Base-by-base conservation (phyloP, 78 protist genomes). In the Trichosphaerium sp. region DNA sequence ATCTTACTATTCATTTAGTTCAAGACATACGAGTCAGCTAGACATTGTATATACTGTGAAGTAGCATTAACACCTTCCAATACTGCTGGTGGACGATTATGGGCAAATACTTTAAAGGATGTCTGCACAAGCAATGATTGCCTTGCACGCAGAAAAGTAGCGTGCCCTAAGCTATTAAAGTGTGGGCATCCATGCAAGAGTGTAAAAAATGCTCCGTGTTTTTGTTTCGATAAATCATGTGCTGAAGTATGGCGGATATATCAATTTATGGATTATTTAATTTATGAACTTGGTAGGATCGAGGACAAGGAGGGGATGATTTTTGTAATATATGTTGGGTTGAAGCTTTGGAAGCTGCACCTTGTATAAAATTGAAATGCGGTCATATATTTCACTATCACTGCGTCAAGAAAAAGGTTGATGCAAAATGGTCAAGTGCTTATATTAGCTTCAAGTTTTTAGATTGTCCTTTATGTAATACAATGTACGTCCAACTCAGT, bases 11-110 rank as follows among this genome's bases (percentile, higher is more conserved):
- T n/a, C n/a, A n/a, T n/a, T n/a, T 73, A 78, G 42, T 78, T 28
- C 57, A 65, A 65, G 43, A 60, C 31, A 15, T 78, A 69, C 34
- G 32, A 41, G 12, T 31, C 52, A 2, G 55, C 76, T 8, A 78
- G 43, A 29, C 84, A 78, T 26, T 78, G 84, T 61, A 68, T 69
- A 68, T 78, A 34, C 61, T 78, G 84, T 51, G 70, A 63, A n/a
- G 57, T 37, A 3, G 51, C 65, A 18, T 37, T 74, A n/a, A n/a
- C n/a, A n/a, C n/a, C n/a, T n/a, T n/a, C n/a, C n/a, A n/a, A n/a
- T n/a, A n/a, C n/a, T n/a, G n/a, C n/a, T n/a, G n/a, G n/a, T n/a
- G n/a, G n/a, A n/a, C n/a, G n/a, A n/a, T n/a, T n/a, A n/a, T n/a
- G n/a, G n/a, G n/a, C n/a, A n/a, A n/a, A n/a, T n/a, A n/a, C n/a